Conservation (phyloP, 768 basidiomycete genomes). For the Harrya chromipes region DNA sequence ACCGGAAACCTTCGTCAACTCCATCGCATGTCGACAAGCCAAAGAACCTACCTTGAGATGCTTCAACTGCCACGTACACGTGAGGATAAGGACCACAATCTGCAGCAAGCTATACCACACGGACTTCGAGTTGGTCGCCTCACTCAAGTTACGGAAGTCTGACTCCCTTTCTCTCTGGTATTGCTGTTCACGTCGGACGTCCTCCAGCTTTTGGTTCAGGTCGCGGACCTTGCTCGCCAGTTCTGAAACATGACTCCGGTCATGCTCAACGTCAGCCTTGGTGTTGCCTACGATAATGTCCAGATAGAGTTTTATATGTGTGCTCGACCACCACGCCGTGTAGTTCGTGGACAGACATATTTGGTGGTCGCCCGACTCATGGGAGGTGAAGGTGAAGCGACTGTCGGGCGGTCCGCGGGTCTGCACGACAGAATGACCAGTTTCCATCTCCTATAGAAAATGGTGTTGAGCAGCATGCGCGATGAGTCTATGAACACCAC, state of each 20-base stretch:
- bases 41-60: conserved; percentile 71
- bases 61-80: conserved; percentile 90
- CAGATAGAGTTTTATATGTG: conserved; percentile 92
- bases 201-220: conserved; percentile 89
- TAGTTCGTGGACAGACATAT: conserved; percentile 95
- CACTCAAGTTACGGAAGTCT: conserved; percentile 85
- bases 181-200: conserved; percentile 92
- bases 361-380: conserved; percentile 94
- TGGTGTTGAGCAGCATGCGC: background rate
- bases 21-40: background rate
- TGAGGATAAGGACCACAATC: conserved; percentile 77
- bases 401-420: conserved; percentile 90
- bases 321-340: conserved; percentile 80
- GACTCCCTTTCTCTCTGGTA: conserved; percentile 96
- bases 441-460: conserved; percentile 72
- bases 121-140: conserved; percentile 85
- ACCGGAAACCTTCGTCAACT: conserved; percentile 2
- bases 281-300: conserved; percentile 90
- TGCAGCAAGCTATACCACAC: conserved; percentile 94
- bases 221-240: conserved; percentile 84
- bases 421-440: conserved; percentile 76
- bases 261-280: conserved; percentile 82
- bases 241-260: conserved; percentile 80
- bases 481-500: conserved; percentile 25
- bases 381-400: conserved; percentile 96